Evolutionary conservation across 1,284 basidiomycete species (phyloP).

Genomic region (Leccinum griseonigrum): DNA sequence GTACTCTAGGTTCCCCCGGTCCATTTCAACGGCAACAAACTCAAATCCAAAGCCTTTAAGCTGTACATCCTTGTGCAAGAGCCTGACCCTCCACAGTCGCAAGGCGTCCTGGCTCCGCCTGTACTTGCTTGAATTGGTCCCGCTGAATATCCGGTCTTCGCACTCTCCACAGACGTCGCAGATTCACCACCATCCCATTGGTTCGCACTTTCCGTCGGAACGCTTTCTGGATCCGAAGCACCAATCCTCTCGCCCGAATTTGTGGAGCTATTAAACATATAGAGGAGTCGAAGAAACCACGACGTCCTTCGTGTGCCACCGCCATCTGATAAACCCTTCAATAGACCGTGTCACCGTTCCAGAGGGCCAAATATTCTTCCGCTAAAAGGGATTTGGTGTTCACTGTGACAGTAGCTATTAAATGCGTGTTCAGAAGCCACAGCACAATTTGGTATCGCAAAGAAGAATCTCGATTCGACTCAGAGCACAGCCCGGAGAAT

Average conservation of each 20-base stretch:
- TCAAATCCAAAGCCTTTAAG: conserved; percentile 24
- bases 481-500: conserved; percentile 33
- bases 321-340: conserved; percentile 17
- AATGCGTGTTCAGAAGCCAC: conserved; percentile 22
- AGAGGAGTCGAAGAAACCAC: conserved; percentile 11
- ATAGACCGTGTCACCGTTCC: conserved; percentile 19
- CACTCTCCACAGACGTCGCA: conserved; percentile 9
- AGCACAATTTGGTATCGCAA: conserved; percentile 27
- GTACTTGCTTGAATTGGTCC: neutral
- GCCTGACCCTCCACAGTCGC: conserved; percentile 6
- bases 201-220: neutral
- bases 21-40: conserved; percentile 27
- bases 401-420: conserved; percentile 15
- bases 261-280: no score
- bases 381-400: conserved; percentile 30
- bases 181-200: conserved; percentile 4
- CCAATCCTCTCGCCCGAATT: neutral
- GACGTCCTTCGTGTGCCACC: conserved; percentile 19
- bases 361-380: conserved; percentile 8
- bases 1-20: no score
- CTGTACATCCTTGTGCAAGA: conserved; percentile 17
- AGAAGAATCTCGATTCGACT: conserved; percentile 41
- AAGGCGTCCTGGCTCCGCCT: conserved; percentile 8
- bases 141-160: neutral
- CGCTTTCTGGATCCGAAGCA: neutral